Evolutionary conservation across 129 eudicot genomes (phyloP).

Genomic region (Gnaphalium uliginosum): DNA sequence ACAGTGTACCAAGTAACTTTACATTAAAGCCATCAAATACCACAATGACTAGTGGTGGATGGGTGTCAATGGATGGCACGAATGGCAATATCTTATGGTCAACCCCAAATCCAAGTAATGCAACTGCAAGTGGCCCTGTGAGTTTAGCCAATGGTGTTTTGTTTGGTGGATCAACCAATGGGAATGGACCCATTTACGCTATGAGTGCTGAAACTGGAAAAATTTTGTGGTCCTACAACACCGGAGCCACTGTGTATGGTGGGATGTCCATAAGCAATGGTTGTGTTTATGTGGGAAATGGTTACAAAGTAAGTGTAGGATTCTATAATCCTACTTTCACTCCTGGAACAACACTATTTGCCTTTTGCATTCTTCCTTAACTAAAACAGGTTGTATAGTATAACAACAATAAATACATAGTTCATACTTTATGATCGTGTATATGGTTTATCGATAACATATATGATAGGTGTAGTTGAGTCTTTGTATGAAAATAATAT

Average conservation of each 20-base stretch:
- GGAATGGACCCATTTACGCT: slow-evolving; percentile 66
- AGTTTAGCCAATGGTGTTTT: slow-evolving; percentile 64
- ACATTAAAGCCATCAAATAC: slow-evolving; percentile 52
- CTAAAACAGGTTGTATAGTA: no score
- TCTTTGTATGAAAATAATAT: no score
- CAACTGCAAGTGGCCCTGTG: slow-evolving; percentile 54
- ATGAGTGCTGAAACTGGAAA: slow-evolving; percentile 59
- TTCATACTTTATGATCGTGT: no score
- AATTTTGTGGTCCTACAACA: slow-evolving; percentile 57
- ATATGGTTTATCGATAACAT: no score
- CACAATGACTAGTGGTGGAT: slow-evolving; percentile 57
- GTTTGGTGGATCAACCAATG: slow-evolving; percentile 69
- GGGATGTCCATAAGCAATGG: slow-evolving; percentile 65
- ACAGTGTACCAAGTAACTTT: slow-evolving; percentile 37
- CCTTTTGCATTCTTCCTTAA: slow-evolving; percentile 40
- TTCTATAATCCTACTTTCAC: slow-evolving; percentile 42
- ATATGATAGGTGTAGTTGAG: no score
- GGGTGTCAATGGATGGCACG: slow-evolving; percentile 70
- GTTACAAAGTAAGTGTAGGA: slow-evolving; percentile 44
- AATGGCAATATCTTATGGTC: slow-evolving; percentile 67
- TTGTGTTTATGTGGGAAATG: slow-evolving; percentile 69
- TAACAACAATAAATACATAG: no score
- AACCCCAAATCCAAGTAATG: slow-evolving; percentile 66
- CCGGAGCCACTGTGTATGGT: slow-evolving; percentile 71
- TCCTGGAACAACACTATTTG: slow-evolving; percentile 48